Evolutionary conservation across 352 stramenopile genomes (phyloP), one percentile per base, ranked within the genome.

Genomic region (Aphanomyces astaci): DNA sequence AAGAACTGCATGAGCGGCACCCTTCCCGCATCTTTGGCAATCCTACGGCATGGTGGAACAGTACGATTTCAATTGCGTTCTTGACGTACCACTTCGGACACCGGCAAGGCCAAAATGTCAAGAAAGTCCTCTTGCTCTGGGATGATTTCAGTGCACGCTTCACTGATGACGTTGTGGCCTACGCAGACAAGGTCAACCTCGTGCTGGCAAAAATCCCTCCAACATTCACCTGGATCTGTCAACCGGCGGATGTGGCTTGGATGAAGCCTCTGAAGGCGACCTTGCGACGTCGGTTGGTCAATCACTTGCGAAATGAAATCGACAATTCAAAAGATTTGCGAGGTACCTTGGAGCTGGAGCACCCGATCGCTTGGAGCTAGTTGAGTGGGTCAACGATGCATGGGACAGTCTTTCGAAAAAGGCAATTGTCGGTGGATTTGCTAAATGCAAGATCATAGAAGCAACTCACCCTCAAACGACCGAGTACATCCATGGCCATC

Each of bases 121-220:
- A 55, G 25, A 66, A 75, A 0, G 57, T 79, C 0, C 48, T 79
- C 13, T 40, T 81, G 2, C 31, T 77, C 2, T 66, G 71, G 28
- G 71, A 78, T 33, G 73, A 73, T 15, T 72, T 79, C 46, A 67
- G 57, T 3, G 72, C 55, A 1, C 76, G 76, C 31, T 81, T 73
- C 66, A 75, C 76, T 4, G 27, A 48, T 2, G 56, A 78, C 1
- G 71, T 76, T 9, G 55, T 60, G 15, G 49, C 32, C 3, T 77
- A 66, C 48, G 73, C 73, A 11, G 22, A 63, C 1, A 19, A 15
- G 0, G 70, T 72, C 33, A 77, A 73, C 31, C 66, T 77, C 10
- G 25, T 69, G 2, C 22, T 82, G 32, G 68, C 74, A 39, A 4
- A 45, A 3, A 52, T 78, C 11, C 70, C 64, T 2, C 65, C 66